Conservation (phyloP, 2,329 filamentous ascomycete genomes). For the Aspergillus felis region DNA sequence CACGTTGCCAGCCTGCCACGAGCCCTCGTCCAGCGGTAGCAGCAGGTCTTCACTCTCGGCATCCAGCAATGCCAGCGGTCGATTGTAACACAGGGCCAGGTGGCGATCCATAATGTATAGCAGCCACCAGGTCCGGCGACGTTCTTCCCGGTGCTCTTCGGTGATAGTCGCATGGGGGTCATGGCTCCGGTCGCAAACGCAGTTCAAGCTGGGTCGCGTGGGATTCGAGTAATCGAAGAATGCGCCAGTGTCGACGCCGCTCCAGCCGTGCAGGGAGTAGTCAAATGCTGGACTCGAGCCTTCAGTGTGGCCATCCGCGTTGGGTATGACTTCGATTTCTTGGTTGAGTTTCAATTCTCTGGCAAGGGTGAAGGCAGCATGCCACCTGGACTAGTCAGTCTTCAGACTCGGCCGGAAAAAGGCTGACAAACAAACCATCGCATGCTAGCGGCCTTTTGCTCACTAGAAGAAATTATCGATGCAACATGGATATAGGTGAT, state of each 20-base stretch:
- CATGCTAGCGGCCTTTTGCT: slow-evolving; percentile 91
- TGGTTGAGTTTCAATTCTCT: slow-evolving; percentile 82
- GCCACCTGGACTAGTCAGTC: slow-evolving; percentile 55
- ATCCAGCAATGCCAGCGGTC: slow-evolving; percentile 81
- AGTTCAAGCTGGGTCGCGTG: slow-evolving; percentile 31
- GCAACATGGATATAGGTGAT: slow-evolving; percentile 90
- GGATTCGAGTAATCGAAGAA: slow-evolving; percentile 41
- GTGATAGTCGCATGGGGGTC: slow-evolving; percentile 42
- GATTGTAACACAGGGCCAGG: slow-evolving; percentile 86
- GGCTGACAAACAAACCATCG: slow-evolving; percentile 55
- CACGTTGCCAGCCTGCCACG: slow-evolving; percentile 82
- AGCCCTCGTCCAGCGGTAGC: slow-evolving; percentile 81
- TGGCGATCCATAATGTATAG: slow-evolving; percentile 89
- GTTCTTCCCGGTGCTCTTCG: slow-evolving; percentile 85
- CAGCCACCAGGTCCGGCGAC: slow-evolving; percentile 89
- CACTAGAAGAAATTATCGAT: slow-evolving; percentile 86
- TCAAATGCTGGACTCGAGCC: slow-evolving; percentile 32
- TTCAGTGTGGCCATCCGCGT: slow-evolving; percentile 26
- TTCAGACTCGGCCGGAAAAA: not conserved
- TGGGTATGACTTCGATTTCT: slow-evolving; percentile 56
- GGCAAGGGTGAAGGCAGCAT: slow-evolving; percentile 85
- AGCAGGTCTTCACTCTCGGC: slow-evolving; percentile 78
- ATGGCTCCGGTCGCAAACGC: slow-evolving; percentile 29
- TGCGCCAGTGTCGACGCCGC: slow-evolving; percentile 50
- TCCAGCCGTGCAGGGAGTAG: slow-evolving; percentile 29